Evolutionary conservation across 441 rosid species (phyloP).

Genomic region (Breynia disticha): DNA sequence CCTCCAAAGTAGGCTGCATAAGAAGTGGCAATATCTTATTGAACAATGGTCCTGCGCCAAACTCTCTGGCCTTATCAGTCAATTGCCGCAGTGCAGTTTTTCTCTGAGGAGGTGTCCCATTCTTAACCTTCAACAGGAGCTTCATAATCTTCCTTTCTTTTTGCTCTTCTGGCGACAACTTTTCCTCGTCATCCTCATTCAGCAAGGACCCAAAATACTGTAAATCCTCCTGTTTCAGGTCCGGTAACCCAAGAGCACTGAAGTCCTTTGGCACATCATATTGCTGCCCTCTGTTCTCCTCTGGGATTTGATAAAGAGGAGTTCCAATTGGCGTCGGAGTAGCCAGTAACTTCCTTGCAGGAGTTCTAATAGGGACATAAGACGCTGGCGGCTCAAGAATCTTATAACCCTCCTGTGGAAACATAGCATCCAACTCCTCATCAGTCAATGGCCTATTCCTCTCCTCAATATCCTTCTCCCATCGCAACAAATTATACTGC

Average conservation of each 20-base stretch:
- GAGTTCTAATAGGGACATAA: conserved; percentile 92
- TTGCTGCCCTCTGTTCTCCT: conserved; percentile 95
- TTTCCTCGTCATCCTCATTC: conserved; percentile 90
- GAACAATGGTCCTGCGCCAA: conserved; percentile 94
- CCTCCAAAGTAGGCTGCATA: conserved; percentile 95
- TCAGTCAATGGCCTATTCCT: conserved; percentile 90
- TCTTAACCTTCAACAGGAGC: conserved; percentile 86
- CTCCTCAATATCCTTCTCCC: conserved; percentile 98
- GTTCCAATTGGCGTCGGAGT: conserved; percentile 97
- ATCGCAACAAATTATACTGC: conserved; percentile 71
- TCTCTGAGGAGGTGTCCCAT: conserved; percentile 96
- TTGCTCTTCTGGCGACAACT: conserved; percentile 80
- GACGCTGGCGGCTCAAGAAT: conserved; percentile 87
- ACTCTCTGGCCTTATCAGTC: conserved; percentile 92
- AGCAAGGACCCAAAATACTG: conserved; percentile 77
- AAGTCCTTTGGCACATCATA: conserved; percentile 85
- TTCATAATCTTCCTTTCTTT: conserved; percentile 95
- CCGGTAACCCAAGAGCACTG: conserved; percentile 73
- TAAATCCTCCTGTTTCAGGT: conserved; percentile 96
- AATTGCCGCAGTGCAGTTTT: conserved; percentile 93
- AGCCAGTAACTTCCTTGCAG: conserved; percentile 73
- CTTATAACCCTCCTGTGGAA: conserved; percentile 87
- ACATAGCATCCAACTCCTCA: conserved; percentile 95
- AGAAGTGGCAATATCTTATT: conserved; percentile 79
- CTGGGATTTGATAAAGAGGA: conserved; percentile 73